Evolutionary conservation across 2,329 filamentous ascomycete genomes (phyloP), one percentile per base, ranked within the genome.

Genomic region (Sporothrix mexicana): DNA sequence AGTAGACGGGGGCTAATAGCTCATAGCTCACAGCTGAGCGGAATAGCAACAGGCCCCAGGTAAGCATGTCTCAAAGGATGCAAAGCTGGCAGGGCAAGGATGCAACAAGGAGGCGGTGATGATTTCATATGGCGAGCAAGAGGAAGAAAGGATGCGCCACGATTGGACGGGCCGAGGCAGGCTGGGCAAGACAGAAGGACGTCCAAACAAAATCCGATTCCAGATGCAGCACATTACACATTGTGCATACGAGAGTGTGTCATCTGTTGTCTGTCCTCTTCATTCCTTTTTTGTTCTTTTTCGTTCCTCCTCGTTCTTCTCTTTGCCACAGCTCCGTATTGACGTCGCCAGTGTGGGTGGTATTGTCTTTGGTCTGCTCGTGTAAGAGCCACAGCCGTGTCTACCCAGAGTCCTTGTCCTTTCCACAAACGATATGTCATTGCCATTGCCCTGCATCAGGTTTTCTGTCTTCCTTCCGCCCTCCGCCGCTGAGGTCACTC

Each of bases 331-430:
- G 30, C 3, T 2, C 30, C 30, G 41, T 15, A 15, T 47, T 64
- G 41, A 45, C 59, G 57, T 62, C 55, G 55, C 36, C 55, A 25
- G 17, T 25, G 55, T 59, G 55, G 2, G 15, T 8, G 15, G 25
- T 23, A n/a, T 17, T n/a, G 15, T 62, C 7, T 36, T 45, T 36
- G 17, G 59, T 64, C 17, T 20, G 36, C 17, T 36, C 30, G 30
- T 36, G 30, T 36, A 2, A 36, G 7, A 36, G 7, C 30, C 30
- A 64, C 59, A 64, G 59, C 59, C 59, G 59, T 64, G 59, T 64
- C 59, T 64, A 64, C 36, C 59, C 36, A 62, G 59, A 62, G 36
- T n/a, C n/a, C n/a, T n/a, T n/a, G n/a, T n/a, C n/a, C n/a, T 36
- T 23, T 9, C 36, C 59, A 41, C n/a, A 36, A 45, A 41, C 36